Conservation (phyloP, 495 filamentous ascomycete species). For the Penicillium ucsense region DNA sequence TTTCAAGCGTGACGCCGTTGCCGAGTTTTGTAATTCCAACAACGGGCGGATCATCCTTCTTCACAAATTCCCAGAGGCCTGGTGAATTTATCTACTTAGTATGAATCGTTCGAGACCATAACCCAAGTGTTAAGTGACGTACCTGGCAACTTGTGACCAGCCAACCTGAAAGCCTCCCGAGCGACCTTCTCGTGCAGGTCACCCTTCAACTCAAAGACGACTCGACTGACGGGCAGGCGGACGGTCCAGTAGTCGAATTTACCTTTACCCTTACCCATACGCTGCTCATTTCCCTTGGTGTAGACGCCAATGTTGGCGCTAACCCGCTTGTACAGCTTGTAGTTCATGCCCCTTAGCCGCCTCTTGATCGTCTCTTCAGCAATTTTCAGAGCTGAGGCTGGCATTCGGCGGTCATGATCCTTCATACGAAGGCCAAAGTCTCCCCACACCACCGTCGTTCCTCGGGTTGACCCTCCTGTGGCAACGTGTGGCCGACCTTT, state of each 20-base stretch:
- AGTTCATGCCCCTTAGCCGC: conserved; percentile 83
- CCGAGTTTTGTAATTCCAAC: conserved; percentile 90
- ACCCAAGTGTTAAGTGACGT: conserved; percentile 17
- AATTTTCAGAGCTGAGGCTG: conserved; percentile 73
- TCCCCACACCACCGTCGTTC: conserved; percentile 93
- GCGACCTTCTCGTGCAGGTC: conserved; percentile 90
- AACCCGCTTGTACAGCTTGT: conserved; percentile 81
- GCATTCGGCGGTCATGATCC: conserved; percentile 86
- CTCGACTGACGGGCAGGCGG: conserved; percentile 73
- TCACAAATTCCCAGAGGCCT: conserved; percentile 92
- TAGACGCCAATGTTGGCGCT: conserved; percentile 90
- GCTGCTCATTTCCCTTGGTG: conserved; percentile 85
- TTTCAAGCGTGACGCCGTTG: conserved; percentile 68
- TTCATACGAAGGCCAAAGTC: conserved; percentile 92
- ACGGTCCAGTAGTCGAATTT: conserved; percentile 94
- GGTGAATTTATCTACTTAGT: conserved; percentile 11
- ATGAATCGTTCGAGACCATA: conserved; percentile 4
- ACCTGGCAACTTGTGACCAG: conserved; percentile 94
- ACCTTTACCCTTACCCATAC: conserved; percentile 99
- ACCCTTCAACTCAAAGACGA: conserved; percentile 88
- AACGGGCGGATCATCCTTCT: conserved; percentile 80
- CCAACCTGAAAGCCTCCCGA: conserved; percentile 87
- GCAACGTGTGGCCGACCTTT: conserved; percentile 83
- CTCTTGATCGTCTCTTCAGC: conserved; percentile 88
- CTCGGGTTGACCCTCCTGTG: conserved; percentile 82